Conservation (phyloP, 2,329 filamentous ascomycete genomes). For the Colletotrichum graminicola region DNA sequence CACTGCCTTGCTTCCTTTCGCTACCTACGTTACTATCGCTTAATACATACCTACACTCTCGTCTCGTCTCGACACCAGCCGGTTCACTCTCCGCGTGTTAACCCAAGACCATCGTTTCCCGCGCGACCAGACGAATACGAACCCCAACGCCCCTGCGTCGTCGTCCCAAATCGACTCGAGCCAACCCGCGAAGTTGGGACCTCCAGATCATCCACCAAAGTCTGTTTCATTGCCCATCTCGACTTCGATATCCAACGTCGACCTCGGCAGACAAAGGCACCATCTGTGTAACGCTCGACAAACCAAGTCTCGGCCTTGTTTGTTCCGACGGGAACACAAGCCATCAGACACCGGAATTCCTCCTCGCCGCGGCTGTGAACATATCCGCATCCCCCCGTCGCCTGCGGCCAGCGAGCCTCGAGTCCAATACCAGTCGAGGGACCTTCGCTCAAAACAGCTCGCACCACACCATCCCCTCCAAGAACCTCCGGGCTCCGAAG, state of each 20-base stretch:
- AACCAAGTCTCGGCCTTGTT: not conserved
- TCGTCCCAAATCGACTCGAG: conserved; percentile 30
- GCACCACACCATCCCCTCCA: not conserved
- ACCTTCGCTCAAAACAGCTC: not conserved
- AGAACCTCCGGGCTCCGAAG: not conserved
- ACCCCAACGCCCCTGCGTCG: conserved; percentile 10
- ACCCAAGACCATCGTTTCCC: not conserved
- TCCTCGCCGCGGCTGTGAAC: conserved; percentile 27
- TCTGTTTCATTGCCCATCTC: not conserved
- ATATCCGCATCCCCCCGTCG: conserved; percentile 12
- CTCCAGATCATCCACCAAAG: conserved; percentile 9
- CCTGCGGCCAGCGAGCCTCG: conserved; percentile 30
- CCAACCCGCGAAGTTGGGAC: conserved; percentile 10
- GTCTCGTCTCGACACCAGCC: conserved; percentile 5
- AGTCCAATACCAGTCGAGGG: not conserved
- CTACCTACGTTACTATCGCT: conserved; percentile 24
- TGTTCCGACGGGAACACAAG: conserved; percentile 6
- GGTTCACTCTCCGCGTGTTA: not conserved
- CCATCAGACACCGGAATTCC: conserved; percentile 30
- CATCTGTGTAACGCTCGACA: not conserved
- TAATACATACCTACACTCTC: conserved; percentile 13
- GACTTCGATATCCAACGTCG: not conserved
- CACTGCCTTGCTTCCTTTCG: conserved; percentile 2
- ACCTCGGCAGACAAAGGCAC: not conserved
- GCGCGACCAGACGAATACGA: conserved; percentile 20